Evolutionary conservation across 371 early-diverging fungal genomes (phyloP).

Genomic region (Aphelidium insulamus): DNA sequence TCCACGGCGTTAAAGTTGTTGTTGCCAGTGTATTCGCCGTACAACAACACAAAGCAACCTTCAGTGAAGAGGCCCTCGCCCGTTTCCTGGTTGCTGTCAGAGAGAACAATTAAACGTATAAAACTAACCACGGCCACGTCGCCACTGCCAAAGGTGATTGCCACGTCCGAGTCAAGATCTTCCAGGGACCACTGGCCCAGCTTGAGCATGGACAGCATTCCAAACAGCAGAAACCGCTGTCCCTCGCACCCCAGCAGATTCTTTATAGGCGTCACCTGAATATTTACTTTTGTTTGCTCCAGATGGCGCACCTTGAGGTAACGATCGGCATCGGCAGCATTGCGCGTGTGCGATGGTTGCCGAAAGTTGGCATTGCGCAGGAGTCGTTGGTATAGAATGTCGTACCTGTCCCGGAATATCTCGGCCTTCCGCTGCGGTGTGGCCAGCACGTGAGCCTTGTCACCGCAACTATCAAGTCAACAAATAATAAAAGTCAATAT

Average conservation of each 20-base stretch:
- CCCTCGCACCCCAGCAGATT: conserved; percentile 50
- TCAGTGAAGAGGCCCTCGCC: conserved; percentile 56
- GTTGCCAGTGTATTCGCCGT: conserved; percentile 47
- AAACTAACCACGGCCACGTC: conserved; percentile 1
- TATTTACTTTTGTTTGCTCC: too few relatives aligned
- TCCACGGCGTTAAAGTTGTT: conserved; percentile 35
- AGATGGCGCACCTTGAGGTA: conserved; percentile 10
- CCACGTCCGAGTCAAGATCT: conserved; percentile 31
- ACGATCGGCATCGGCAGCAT: conserved; percentile 8
- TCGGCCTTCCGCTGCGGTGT: conserved; percentile 35
- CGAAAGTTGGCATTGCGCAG: conserved; percentile 58
- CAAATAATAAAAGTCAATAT: neutral
- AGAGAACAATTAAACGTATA: neutral
- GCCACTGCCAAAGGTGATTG: conserved; percentile 12
- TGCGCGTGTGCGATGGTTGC: conserved; percentile 29
- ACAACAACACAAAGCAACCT: conserved; percentile 56
- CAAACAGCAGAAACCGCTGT: conserved; percentile 48
- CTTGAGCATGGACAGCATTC: conserved; percentile 64
- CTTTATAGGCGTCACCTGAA: conserved; percentile 55
- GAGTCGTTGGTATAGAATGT: conserved; percentile 48
- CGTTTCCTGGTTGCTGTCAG: conserved; percentile 11
- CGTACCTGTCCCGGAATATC: conserved; percentile 44
- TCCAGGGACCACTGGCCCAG: conserved; percentile 65
- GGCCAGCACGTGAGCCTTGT: conserved; percentile 18
- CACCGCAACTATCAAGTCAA: neutral